phyloP scores from a whole-genome alignment of 1,284 basidiomycete species.

The Ceratobasidium theobromae region DNA sequence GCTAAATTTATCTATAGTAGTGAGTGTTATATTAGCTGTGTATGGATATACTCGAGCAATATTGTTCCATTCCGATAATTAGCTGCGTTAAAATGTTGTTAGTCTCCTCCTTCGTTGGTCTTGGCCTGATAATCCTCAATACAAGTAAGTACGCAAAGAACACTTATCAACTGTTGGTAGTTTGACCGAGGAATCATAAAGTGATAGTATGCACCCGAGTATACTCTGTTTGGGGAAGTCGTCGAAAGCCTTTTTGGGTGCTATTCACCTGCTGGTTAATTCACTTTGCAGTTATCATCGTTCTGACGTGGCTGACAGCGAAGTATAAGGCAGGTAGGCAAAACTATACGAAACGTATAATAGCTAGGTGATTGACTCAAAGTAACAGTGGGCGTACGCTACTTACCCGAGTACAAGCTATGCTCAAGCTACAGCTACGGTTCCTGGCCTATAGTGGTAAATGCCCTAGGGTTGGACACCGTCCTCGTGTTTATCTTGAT shows the following conservation, averaged over 20 bases:
- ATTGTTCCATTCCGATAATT: no score
- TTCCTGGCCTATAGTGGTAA: background rate
- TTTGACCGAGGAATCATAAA: no score
- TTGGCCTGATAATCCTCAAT: background rate
- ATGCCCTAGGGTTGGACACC: background rate
- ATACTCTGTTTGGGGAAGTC: background rate
- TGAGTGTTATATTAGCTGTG: background rate
- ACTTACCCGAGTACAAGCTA: background rate
- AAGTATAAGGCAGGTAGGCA: background rate
- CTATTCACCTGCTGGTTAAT: background rate
- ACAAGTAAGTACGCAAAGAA: no score
- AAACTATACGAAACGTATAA: background rate
- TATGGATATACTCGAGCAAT: background rate
- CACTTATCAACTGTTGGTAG: no score
- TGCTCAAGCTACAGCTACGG: background rate
- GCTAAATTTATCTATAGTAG: background rate
- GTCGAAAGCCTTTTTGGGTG: constrained; percentile 4
- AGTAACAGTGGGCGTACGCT: background rate
- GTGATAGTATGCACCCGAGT: constrained; percentile 5
- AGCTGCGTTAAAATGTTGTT: background rate
- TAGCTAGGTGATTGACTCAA: background rate
- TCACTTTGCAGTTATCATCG: background rate
- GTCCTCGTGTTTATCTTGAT: background rate
- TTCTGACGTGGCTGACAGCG: background rate
- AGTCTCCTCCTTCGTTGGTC: background rate